These are phyloP conservation scores for Chiua virens DNA, from an alignment of 768 basidiomycete genomes.

Conservation along the genomic window DNA sequence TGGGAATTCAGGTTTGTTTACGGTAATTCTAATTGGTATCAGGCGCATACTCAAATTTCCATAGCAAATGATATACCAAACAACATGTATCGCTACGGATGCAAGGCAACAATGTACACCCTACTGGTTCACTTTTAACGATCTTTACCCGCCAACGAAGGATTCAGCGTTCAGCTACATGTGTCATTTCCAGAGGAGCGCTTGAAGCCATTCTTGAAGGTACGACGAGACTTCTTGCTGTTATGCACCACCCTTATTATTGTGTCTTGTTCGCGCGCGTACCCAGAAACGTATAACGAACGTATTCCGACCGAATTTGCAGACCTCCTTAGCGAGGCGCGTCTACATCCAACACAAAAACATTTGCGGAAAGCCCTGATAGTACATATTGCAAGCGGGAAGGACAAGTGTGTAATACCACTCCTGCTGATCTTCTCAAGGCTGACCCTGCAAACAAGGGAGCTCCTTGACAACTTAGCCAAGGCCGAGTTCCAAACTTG, in stretches of 20 bases:
- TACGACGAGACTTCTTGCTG: neutral
- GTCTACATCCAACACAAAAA: constrained; percentile 23
- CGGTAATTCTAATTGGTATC: constrained; percentile 3
- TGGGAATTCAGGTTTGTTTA: constrained; percentile 50
- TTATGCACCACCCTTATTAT: neutral
- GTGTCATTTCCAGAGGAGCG: constrained; percentile 20
- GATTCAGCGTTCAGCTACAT: constrained; percentile 31
- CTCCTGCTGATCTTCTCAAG: neutral
- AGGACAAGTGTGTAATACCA: constrained; percentile 19
- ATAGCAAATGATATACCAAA: constrained; percentile 40
- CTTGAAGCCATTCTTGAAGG: constrained; percentile 10
- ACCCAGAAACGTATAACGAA: constrained; percentile 27
- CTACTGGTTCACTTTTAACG: constrained; percentile 8
- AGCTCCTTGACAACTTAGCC: constrained; percentile 39
- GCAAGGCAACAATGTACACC: constrained; percentile 28
- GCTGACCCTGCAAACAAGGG: constrained; percentile 22
- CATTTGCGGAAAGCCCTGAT: constrained; percentile 4
- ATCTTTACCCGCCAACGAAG: constrained; percentile 30
- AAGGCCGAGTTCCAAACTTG: constrained; percentile 38
- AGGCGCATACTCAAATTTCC: neutral
- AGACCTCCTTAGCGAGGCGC: constrained; percentile 21
- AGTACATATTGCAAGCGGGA: constrained; percentile 11
- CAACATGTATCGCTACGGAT: constrained; percentile 30
- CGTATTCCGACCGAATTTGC: constrained; percentile 26
- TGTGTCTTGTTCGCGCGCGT: neutral